Evolutionary conservation across 345 rosid genomes (phyloP).

Genomic region (Carallia brachiata): DNA sequence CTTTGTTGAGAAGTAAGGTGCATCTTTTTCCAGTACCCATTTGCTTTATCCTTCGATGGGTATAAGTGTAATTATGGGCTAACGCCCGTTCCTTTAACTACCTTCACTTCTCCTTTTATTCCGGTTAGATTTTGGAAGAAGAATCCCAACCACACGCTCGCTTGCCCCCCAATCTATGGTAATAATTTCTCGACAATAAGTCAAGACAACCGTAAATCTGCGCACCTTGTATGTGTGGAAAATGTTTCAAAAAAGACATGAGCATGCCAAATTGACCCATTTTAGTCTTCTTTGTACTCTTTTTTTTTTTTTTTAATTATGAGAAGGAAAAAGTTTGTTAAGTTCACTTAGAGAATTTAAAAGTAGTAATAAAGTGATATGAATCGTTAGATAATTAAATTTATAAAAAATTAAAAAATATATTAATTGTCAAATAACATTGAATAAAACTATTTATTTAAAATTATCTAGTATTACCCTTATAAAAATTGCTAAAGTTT

Average conservation of each 20-base stretch:
- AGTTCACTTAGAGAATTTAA: too few relatives aligned
- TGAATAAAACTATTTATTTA: too few relatives aligned
- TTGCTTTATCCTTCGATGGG: not conserved
- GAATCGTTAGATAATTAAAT: too few relatives aligned
- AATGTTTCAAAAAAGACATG: too few relatives aligned
- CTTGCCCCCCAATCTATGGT: conserved; percentile 6
- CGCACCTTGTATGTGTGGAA: not conserved
- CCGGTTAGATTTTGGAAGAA: not conserved
- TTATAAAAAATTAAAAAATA: too few relatives aligned
- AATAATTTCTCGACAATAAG: not conserved
- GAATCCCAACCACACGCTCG: not conserved
- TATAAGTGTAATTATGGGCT: conserved; percentile 14
- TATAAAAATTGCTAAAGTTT: too few relatives aligned
- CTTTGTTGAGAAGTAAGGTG: conserved; percentile 17
- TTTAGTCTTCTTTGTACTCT: too few relatives aligned
- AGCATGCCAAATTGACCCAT: not conserved
- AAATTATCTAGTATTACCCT: too few relatives aligned
- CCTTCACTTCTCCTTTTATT: not conserved
- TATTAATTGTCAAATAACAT: too few relatives aligned
- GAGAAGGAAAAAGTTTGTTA: too few relatives aligned
- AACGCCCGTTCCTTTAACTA: conserved; percentile 15
- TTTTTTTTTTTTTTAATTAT: too few relatives aligned
- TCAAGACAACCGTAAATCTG: not conserved
- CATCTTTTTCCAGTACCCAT: conserved; percentile 6
- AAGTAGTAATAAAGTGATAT: too few relatives aligned